Percentiles rank a stretch among this genome's conserved stretches.
These are phyloP conservation scores for Miscanthus lutarioriparius DNA, from an alignment of 176 grass and related monocot species.

Conservation along the genomic window DNA sequence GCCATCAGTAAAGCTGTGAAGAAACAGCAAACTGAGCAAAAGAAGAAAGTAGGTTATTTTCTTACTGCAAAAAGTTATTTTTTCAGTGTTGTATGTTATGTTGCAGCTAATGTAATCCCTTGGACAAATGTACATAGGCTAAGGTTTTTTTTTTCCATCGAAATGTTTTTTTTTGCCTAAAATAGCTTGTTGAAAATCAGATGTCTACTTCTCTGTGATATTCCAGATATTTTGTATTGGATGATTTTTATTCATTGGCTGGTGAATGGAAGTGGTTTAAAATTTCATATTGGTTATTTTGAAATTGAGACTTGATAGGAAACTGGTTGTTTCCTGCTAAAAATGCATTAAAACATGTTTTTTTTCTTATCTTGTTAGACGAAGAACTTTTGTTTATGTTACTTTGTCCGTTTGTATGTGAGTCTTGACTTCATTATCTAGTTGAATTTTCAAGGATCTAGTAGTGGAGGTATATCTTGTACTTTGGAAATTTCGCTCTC, in stretches of 20 bases:
- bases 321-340: neutral
- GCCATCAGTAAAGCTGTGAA: slow-evolving; percentile 43
- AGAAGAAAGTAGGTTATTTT: slow-evolving; percentile 42
- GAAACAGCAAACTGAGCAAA: slow-evolving; percentile 58
- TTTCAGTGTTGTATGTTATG: neutral
- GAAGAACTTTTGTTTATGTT: neutral
- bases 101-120: neutral
- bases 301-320: neutral
- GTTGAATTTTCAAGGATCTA: neutral
- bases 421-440: neutral
- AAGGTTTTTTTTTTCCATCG: neutral
- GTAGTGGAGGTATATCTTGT: slow-evolving; percentile 1
- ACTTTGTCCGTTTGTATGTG: neutral
- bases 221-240: neutral
- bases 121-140: neutral
- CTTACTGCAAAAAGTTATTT: neutral
- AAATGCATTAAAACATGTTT: neutral
- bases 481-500: neutral
- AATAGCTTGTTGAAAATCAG: neutral
- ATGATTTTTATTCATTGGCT: neutral
- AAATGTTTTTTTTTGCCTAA: neutral
- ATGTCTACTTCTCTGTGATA: neutral
- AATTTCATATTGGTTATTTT: neutral
- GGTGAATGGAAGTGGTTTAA: neutral
- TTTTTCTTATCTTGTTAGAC: neutral